Evolutionary conservation across 192 early-diverging fungal genomes (phyloP).

Genomic region (Podila minutissima): DNA sequence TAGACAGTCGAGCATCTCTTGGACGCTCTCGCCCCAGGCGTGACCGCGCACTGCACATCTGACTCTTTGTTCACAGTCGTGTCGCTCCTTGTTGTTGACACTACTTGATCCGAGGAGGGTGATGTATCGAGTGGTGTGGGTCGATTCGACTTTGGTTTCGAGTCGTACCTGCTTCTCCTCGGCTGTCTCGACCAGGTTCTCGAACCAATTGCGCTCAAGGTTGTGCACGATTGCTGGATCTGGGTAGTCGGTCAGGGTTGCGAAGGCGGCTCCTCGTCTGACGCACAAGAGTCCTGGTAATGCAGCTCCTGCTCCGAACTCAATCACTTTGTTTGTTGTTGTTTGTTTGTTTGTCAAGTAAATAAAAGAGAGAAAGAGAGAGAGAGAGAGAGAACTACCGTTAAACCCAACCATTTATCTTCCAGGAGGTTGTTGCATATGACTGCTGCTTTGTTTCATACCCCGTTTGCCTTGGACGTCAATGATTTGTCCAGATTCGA

Average conservation of each 20-base stretch:
- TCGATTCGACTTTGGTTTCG: neutral
- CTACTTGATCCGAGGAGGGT: neutral
- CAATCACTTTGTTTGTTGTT: conserved; percentile 18
- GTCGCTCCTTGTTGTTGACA: neutral
- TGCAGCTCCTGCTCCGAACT: conserved; percentile 45
- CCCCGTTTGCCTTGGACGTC: conserved; percentile 33
- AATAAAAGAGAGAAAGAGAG: neutral
- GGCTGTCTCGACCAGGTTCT: conserved; percentile 28
- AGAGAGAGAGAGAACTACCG: neutral
- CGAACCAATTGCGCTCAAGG: conserved; percentile 46
- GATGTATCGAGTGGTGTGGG: neutral
- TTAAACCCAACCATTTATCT: neutral
- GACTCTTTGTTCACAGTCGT: conserved; percentile 14
- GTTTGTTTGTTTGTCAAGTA: too few species aligned
- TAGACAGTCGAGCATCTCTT: conserved; percentile 30
- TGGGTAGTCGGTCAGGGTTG: conserved; percentile 36
- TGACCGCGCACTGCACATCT: conserved; percentile 45
- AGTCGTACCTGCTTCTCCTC: conserved; percentile 12
- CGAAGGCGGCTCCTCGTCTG: conserved; percentile 27
- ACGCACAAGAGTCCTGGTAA: conserved; percentile 37
- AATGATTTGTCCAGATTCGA: conserved; percentile 22
- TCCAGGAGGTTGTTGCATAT: neutral
- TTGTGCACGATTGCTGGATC: conserved; percentile 36
- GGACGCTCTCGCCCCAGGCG: conserved; percentile 36
- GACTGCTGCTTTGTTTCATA: neutral